Evolutionary conservation across 2,329 filamentous ascomycete genomes (phyloP), one percentile per base, ranked within the genome.

Genomic region (Helotiales sp.): DNA sequence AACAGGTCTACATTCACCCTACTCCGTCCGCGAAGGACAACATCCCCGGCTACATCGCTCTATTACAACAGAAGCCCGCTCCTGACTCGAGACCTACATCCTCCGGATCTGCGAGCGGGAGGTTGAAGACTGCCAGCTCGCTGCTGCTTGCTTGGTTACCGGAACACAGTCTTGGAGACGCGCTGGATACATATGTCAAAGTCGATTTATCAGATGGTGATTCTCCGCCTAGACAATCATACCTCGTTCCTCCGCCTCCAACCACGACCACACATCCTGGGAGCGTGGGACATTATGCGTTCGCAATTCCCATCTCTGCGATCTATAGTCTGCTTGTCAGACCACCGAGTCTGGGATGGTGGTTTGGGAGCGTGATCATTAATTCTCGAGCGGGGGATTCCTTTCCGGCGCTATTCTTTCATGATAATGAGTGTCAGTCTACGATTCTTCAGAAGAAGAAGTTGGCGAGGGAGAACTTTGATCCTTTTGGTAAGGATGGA

Each of bases 381-480:
- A 99, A 99, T 72, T 91, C 90, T 1, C 81, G 90, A 12, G 86
- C 89, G 0, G 96, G 96, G 3, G 93, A 98, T 71, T 95, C 90
- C 71, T 96, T 98, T 66, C 95, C 95, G 0, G 92, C 95, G 0
- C 78, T 99, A 1, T 99, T 99, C 76, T 99, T 99, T 76, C 95
- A 99, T 72, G 95, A 99, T 70, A 92, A 87, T 62, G 95, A 99
- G 76, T 99, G 95, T 69, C 90, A 96, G 74, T 96, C 90, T 53
- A 99, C 95, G 0, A 96, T 98, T 22, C 75, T 96, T 55, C 93
- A 98, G 74, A 91, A 96, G 76, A 96, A 95, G 80, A 91, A 88
- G 75, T 79, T 90, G 53, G 85, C 91, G 0, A 84, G 83, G 61
- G 91, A 97, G 66, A 90, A 79, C 42, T 98, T 99, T 68, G 92